Base-by-base conservation (phyloP, 1,284 basidiomycete species). In the Vanrija sp. region DNA sequence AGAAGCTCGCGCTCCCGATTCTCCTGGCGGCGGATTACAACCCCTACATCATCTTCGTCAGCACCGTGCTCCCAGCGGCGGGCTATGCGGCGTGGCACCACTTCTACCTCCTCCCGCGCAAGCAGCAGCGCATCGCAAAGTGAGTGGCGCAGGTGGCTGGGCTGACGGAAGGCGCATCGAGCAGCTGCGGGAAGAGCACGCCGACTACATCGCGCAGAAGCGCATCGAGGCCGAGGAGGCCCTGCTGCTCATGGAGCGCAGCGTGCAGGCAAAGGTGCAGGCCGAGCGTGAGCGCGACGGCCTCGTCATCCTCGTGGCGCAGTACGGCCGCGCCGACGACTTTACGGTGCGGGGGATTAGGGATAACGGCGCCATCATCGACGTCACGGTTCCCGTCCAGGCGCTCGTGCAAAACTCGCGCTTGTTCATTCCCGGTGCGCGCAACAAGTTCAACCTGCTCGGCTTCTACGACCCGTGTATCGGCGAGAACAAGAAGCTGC, bases 341-440 rank as follows among this genome's bases (percentile, higher is more conserved):
- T 75, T 75, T 56, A 72, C 72, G 4, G 35, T 75, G 27, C 81
- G 83, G 58, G 78, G 78, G 45, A 80, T 82, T 59, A 79, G 79
- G 47, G 66, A 68, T 23, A 53, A 55, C 16, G 49, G 39, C 4
- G 58, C 45, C 39, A 76, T 80, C 43, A 81, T 89, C 60, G 85
- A 92, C 72, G 88, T 93, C 37, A 87, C 85, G 18, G 78, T 88
- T 27, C 83, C 92, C 4, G 68, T 95, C 24, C 91, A 94, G 77
- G 85, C 88, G 22, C 79, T 95, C 16, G 87, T 94, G 43, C 81
- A 83, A 60, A 82, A 86, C 60, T 85, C 86, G 45, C 87, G 89
- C 68, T 71, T 96, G 45, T 83, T 85, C 67, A 85, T 96, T 57
- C 85, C 91, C 16, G 84, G 84, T 46, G 85, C 84, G 45, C 78